Evolutionary conservation across 2,329 filamentous ascomycete species (phyloP), one percentile per base, ranked within the genome.

Genomic region (Paraphaeosphaeria minitans): DNA sequence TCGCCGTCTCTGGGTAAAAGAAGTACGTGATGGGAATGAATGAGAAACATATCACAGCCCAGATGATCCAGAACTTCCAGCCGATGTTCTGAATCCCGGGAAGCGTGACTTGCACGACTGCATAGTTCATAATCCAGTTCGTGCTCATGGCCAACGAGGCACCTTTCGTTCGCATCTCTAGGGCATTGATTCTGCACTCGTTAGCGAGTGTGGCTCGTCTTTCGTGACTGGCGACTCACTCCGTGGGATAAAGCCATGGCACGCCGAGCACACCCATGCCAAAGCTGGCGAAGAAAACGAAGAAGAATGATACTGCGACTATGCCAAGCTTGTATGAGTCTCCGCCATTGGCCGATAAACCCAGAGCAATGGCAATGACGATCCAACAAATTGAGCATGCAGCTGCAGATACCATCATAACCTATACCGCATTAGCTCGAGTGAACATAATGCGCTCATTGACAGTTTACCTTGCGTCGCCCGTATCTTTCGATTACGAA

Each of bases 41-140:
- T 19, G 76, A 74, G 39, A 80, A 81, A 72, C 84, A 85, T 66
- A 84, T 79, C n/a, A 79, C 77, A 1, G 82, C 81, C 71, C 83
- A 87, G 62, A 85, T 78, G 35, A 85, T 78, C 73, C 81, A 86
- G 54, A 82, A 85, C 55, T 79, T 80, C 78, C 82, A 86, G 5
- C 80, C 75, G 0, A 85, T 73, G 22, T 79, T 81, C 22, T 78
- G 70, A 19, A 75, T 71, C 4, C 71, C 73, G 2, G 72, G 72
- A 8, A 73, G 65, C 7, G 73, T 75, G 12, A 70, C 71, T 60
- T 75, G 70, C 0, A 75, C 72, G 16, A 75, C 71, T 0, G 60
- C 68, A 21, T 72, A 75, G 39, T 74, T 74, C 57, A 63, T 70
- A 24, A 75, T 74, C 72, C 73, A 75, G 45, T 75, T 74, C 1